These are phyloP conservation scores for Exutisphaerella laricina DNA, from an alignment of 2,329 filamentous ascomycete species.

Conservation along the genomic window DNA sequence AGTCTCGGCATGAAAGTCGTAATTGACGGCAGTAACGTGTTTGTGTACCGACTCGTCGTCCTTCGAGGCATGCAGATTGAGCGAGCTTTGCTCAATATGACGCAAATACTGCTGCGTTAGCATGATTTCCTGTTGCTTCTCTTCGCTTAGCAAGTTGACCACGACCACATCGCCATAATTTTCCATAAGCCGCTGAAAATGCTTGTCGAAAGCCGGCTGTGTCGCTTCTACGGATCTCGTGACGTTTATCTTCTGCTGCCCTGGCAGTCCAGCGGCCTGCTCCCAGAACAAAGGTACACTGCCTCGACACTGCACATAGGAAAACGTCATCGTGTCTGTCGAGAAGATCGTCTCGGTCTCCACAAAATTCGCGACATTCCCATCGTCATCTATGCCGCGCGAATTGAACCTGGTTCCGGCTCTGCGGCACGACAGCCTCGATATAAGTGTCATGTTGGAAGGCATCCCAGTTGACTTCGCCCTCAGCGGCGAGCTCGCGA, in stretches of 20 bases:
- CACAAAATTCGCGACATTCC: slow-evolving; percentile 97
- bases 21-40: slow-evolving; percentile 75
- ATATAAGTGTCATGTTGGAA: slow-evolving; percentile 82
- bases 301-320: slow-evolving; percentile 86
- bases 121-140: slow-evolving; percentile 80
- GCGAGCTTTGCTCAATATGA: slow-evolving; percentile 67
- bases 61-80: slow-evolving; percentile 50
- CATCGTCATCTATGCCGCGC: slow-evolving; percentile 95
- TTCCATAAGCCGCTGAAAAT: slow-evolving; percentile 80
- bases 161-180: slow-evolving; percentile 88
- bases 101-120: slow-evolving; percentile 72
- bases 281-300: slow-evolving; percentile 98
- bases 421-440: slow-evolving; percentile 79
- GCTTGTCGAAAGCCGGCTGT: slow-evolving; percentile 90
- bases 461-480: slow-evolving; percentile 64
- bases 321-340: slow-evolving; percentile 74
- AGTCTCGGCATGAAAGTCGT: slow-evolving; percentile 95
- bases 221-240: slow-evolving; percentile 85
- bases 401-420: slow-evolving; percentile 95
- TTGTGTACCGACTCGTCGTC: slow-evolving; percentile 58
- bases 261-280: slow-evolving; percentile 79
- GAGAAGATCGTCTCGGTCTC: slow-evolving; percentile 93
- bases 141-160: slow-evolving; percentile 86
- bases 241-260: slow-evolving; percentile 89
- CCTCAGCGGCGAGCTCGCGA: slow-evolving; percentile 65